phyloP scores from a whole-genome alignment of 192 early-diverging fungal species.

The Linnemannia zychae region DNA sequence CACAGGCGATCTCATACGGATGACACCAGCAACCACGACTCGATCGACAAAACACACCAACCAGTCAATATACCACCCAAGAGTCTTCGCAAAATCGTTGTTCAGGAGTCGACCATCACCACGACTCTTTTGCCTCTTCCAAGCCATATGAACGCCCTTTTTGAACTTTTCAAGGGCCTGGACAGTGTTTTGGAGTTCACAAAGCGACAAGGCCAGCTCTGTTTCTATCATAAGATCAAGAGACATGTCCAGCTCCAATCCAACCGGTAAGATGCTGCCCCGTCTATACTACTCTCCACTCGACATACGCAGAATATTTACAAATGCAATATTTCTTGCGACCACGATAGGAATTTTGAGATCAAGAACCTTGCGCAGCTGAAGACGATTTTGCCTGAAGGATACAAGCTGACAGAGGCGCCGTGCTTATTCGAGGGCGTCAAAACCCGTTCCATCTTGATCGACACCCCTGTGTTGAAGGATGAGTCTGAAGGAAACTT shows the following conservation, averaged over 20 bases:
- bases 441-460: constrained; percentile 36
- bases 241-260: constrained; percentile 45
- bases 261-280: constrained; percentile 2
- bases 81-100: neutral
- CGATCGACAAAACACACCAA: neutral
- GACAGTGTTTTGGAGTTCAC: constrained; percentile 23
- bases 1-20: neutral
- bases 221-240: constrained; percentile 42
- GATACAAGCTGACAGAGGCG: constrained; percentile 20
- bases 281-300: too few relatives aligned
- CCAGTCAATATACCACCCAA: constrained; percentile 7
- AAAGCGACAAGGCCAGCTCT: constrained; percentile 32
- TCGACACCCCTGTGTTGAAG: constrained; percentile 23
- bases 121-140: constrained; percentile 23
- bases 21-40: neutral
- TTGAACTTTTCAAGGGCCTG: constrained; percentile 31
- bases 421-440: constrained; percentile 38
- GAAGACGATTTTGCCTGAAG: constrained; percentile 43
- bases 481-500: constrained; percentile 17
- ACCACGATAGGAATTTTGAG: constrained; percentile 43
- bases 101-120: neutral
- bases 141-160: constrained; percentile 24
- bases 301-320: neutral
- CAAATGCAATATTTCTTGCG: neutral
- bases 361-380: constrained; percentile 50